A percentile compares a stretch with the other conserved stretches of the same genome.
These are phyloP conservation scores for Botryococcus braunii DNA, from an alignment of 163 green algal species.

Conservation along the genomic window DNA sequence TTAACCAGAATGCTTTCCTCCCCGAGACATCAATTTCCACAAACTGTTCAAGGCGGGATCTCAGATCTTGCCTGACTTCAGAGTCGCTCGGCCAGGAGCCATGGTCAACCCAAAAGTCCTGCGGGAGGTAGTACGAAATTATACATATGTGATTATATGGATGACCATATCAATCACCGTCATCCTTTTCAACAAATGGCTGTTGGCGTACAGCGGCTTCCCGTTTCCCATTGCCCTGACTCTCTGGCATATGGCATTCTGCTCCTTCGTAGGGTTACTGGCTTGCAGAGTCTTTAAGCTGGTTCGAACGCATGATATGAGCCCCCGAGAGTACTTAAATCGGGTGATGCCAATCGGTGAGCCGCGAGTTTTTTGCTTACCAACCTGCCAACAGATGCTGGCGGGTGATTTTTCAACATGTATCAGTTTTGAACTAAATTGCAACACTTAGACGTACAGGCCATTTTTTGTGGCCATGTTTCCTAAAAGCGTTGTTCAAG, in stretches of 20 bases:
- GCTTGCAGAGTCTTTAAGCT: conserved; percentile 22
- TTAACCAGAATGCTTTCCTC: no score
- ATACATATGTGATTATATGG: conserved; percentile 69
- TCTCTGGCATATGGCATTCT: conserved; percentile 64
- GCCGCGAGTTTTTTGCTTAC: background rate
- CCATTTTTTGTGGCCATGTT: background rate
- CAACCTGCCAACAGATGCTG: conserved; percentile 14
- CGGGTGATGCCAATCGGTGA: conserved; percentile 76
- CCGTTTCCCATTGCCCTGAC: conserved; percentile 53
- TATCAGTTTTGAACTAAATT: background rate
- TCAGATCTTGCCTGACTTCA: no score
- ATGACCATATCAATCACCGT: conserved; percentile 61
- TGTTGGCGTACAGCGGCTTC: conserved; percentile 41
- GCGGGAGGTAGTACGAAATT: conserved; percentile 24
- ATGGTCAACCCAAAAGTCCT: no score
- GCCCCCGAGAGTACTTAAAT: conserved; percentile 50
- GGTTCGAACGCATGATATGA: conserved; percentile 55
- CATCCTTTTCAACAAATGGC: conserved; percentile 82
- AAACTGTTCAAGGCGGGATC: no score
- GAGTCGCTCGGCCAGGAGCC: no score
- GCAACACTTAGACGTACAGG: background rate
- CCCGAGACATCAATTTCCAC: no score
- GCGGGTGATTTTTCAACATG: background rate
- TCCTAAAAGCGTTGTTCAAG: background rate
- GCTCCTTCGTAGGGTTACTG: conserved; percentile 31